Evolutionary conservation across 345 rosid species (phyloP).

Genomic region (Hirschfeldia incana): DNA sequence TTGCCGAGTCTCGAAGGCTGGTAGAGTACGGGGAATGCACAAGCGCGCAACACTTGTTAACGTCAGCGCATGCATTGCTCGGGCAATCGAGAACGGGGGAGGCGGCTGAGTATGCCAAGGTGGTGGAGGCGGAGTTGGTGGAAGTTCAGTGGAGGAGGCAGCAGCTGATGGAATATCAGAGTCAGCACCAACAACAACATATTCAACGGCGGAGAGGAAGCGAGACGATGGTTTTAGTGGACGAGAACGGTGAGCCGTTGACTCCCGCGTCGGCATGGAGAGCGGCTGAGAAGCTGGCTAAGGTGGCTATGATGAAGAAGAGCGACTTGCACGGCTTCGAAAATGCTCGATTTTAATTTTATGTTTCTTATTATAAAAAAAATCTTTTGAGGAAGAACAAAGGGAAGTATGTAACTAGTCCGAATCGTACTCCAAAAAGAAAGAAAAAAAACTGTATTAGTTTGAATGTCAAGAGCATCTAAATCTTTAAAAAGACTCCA

Average conservation of each 20-base stretch:
- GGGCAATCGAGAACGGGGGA: conserved; percentile 44
- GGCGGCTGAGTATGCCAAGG: conserved; percentile 45
- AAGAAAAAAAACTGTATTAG: too few relatives aligned
- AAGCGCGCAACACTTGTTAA: conserved; percentile 66
- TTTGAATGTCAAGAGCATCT: too few relatives aligned
- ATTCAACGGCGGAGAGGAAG: conserved; percentile 29
- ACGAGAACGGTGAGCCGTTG: conserved; percentile 79
- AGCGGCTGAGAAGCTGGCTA: conserved; percentile 91
- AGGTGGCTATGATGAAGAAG: conserved; percentile 79
- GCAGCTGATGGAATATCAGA: conserved; percentile 38
- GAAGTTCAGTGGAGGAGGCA: conserved; percentile 65
- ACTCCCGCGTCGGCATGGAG: conserved; percentile 91
- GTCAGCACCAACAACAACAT: conserved; percentile 31
- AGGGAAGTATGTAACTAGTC: background rate
- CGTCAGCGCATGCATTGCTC: conserved; percentile 70
- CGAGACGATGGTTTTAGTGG: conserved; percentile 43
- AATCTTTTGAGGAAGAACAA: background rate
- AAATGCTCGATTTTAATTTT: conserved; percentile 75
- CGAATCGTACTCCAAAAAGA: background rate
- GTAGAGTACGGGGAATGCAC: conserved; percentile 56
- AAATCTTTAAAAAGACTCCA: too few relatives aligned
- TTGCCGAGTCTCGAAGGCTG: conserved; percentile 76
- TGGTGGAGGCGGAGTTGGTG: conserved; percentile 63
- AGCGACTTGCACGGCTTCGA: conserved; percentile 98
- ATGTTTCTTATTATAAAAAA: background rate